Evolutionary conservation across 768 basidiomycete genomes (phyloP).

Genomic region (Coprinopsis cinerea): DNA sequence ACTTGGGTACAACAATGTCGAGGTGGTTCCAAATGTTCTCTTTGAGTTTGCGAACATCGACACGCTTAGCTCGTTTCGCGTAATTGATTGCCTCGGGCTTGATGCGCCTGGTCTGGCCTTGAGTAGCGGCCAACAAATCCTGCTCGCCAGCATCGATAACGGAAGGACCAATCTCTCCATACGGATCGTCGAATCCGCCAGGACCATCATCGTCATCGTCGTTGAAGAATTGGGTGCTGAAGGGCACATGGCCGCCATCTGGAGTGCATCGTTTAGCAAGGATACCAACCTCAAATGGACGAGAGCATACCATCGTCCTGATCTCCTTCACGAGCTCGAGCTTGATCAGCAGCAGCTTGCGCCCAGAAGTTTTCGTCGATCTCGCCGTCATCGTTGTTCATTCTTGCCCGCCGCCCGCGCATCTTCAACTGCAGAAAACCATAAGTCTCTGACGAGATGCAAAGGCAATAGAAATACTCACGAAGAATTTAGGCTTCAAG

Average conservation of each 20-base stretch:
- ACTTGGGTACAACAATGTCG: conserved; percentile 58
- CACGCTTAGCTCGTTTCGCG: conserved; percentile 90
- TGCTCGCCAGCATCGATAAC: conserved; percentile 66
- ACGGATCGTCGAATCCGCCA: conserved; percentile 46
- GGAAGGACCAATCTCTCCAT: conserved; percentile 29
- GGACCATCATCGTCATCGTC: conserved; percentile 82
- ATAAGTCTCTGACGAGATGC: neutral
- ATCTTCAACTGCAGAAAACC: conserved; percentile 64
- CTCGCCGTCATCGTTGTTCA: conserved; percentile 72
- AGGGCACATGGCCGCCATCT: conserved; percentile 61
- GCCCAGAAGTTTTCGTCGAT: conserved; percentile 98
- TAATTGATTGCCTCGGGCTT: conserved; percentile 89
- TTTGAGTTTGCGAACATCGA: conserved; percentile 94
- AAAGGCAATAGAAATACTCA: conserved; percentile 38
- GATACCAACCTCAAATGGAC: no score
- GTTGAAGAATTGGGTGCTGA: conserved; percentile 96
- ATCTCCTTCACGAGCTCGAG: conserved; percentile 41
- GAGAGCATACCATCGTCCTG: conserved; percentile 55
- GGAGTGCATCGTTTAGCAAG: conserved; percentile 14
- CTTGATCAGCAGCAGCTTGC: conserved; percentile 83
- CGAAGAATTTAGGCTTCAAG: conserved; percentile 92
- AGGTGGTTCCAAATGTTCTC: conserved; percentile 97
- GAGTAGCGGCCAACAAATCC: conserved; percentile 81
- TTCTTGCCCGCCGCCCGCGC: conserved; percentile 63
- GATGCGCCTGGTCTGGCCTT: conserved; percentile 69